A percentile compares a stretch with the other conserved stretches of the same genome.
These are phyloP conservation scores for Colletotrichum sp. DNA, from an alignment of 2,329 filamentous ascomycete species.

Conservation along the genomic window DNA sequence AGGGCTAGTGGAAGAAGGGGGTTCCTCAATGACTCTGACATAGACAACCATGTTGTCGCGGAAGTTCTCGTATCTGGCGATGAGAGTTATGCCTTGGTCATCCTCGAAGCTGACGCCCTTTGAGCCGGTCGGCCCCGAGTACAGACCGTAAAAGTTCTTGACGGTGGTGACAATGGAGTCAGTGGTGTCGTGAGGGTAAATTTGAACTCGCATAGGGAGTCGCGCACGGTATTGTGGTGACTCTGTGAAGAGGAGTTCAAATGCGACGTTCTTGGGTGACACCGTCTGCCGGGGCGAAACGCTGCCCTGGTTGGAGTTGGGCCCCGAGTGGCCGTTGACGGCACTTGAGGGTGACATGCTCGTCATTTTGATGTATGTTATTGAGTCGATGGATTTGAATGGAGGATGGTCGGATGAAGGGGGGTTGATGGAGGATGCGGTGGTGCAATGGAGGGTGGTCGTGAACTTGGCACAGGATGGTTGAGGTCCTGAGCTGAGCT, in stretches of 20 bases:
- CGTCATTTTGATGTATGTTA: conserved; percentile 41
- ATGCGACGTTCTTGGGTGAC: conserved; percentile 76
- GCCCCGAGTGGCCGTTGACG: conserved; percentile 32
- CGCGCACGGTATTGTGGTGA: conserved; percentile 73
- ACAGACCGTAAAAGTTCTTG: conserved; percentile 98
- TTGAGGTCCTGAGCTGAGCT: conserved; percentile 10
- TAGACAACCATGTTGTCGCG: conserved; percentile 91
- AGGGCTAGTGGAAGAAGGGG: conserved; percentile 45
- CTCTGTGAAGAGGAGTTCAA: conserved; percentile 75
- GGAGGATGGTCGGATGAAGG: conserved; percentile 26
- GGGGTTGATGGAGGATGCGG: conserved; percentile 20
- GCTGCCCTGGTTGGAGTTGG: conserved; percentile 46
- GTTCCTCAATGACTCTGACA: conserved; percentile 79
- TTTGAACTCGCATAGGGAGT: conserved; percentile 85
- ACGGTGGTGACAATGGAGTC: conserved; percentile 98
- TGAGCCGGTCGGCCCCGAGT: conserved; percentile 72
- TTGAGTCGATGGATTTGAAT: conserved; percentile 29
- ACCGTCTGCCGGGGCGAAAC: conserved; percentile 52
- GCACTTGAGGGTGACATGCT: conserved; percentile 50
- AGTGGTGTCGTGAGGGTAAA: conserved; percentile 94
- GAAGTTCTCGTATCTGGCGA: conserved; percentile 96
- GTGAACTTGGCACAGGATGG: neutral
- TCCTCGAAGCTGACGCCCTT: conserved; percentile 96
- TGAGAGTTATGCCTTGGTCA: conserved; percentile 84
- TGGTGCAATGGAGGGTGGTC: conserved; percentile 15